Conservation (phyloP, 2,329 filamentous ascomycete genomes). For the Didymella arachidicola region DNA sequence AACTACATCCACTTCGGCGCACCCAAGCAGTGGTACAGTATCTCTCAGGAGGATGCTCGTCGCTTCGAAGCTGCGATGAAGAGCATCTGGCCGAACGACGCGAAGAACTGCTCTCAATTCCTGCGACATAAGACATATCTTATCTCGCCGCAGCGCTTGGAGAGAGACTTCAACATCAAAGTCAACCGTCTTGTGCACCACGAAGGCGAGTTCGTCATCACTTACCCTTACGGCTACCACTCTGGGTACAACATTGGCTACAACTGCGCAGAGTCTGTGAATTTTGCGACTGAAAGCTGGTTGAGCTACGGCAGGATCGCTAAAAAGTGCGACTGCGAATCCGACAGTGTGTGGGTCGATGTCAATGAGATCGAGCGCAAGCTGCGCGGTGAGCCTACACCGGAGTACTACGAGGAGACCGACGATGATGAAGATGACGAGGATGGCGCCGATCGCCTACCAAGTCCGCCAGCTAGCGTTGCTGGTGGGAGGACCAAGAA, state of each 20-base stretch:
- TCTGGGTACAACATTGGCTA: constrained; percentile 98
- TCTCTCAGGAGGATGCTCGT: constrained; percentile 91
- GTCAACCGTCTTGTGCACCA: constrained; percentile 96
- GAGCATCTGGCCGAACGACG: constrained; percentile 91
- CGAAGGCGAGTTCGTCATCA: constrained; percentile 97
- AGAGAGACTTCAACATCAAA: constrained; percentile 89
- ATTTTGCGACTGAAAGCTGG: constrained; percentile 96
- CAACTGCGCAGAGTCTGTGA: constrained; percentile 98
- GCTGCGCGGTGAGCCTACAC: constrained; percentile 80
- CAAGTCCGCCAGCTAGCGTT: constrained; percentile 79
- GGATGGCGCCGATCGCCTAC: constrained; percentile 67
- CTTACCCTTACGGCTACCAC: constrained; percentile 97
- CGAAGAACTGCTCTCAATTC: constrained; percentile 95
- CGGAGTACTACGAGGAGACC: constrained; percentile 82
- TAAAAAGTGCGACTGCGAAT: constrained; percentile 95
- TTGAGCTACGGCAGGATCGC: constrained; percentile 93
- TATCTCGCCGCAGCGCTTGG: constrained; percentile 87
- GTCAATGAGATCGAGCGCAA: constrained; percentile 96
- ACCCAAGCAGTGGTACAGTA: constrained; percentile 99
- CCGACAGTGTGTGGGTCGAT: constrained; percentile 98
- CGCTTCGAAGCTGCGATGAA: constrained; percentile 96
- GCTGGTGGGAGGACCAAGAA: constrained; percentile 73
- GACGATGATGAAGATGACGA: constrained; percentile 70
- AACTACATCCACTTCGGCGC: constrained; percentile 99
- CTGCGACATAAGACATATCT: constrained; percentile 97